These are phyloP conservation scores for Periglandula ipomoeae DNA, from an alignment of 2,329 filamentous ascomycete genomes.

Conservation along the genomic window DNA sequence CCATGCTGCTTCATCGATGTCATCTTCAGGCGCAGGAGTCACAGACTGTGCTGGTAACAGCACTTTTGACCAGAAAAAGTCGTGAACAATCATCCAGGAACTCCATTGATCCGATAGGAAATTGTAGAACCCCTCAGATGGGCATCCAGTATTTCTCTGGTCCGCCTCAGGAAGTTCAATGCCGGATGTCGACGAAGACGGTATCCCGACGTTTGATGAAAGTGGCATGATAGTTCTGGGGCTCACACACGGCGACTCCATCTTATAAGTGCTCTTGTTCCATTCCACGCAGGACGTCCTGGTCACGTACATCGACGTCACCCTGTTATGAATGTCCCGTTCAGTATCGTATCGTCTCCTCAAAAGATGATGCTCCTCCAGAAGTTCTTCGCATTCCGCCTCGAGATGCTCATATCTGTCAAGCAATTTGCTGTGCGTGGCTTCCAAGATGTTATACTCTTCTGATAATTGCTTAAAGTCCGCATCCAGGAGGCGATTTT, in stretches of 20 bases:
- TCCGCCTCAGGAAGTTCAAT: neutral
- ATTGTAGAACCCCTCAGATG: neutral
- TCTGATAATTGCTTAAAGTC: neutral
- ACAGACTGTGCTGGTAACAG: too few relatives aligned
- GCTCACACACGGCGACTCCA: neutral
- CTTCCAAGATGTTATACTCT: neutral
- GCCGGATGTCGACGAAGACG: neutral
- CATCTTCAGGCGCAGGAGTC: neutral
- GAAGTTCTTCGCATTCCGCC: neutral
- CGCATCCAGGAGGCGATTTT: neutral
- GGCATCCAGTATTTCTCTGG: too few relatives aligned
- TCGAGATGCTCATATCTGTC: neutral
- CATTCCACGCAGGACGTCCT: neutral
- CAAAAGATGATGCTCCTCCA: neutral
- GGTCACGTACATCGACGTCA: constrained; percentile 1
- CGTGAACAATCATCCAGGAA: neutral
- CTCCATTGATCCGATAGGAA: constrained; percentile 1
- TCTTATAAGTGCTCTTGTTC: neutral
- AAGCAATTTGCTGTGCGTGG: neutral
- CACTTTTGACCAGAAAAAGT: neutral
- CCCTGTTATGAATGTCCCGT: neutral
- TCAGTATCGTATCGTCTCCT: neutral
- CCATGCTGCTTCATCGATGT: neutral
- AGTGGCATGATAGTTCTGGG: neutral
- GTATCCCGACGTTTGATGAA: neutral